Conservation (phyloP, 345 rosid species). For the Heritiera littoralis region DNA sequence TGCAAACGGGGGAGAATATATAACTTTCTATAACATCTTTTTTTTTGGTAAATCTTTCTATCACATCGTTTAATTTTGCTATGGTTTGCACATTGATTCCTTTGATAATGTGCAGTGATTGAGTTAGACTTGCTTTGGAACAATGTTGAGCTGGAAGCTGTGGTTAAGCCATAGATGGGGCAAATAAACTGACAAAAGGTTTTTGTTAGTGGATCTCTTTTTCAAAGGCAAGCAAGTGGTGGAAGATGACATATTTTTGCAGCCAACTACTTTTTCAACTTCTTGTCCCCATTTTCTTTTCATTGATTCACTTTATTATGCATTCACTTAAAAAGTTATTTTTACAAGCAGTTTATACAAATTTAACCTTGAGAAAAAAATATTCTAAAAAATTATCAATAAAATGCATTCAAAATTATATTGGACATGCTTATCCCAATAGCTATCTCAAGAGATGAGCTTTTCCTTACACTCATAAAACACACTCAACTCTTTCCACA, state of each 20-base stretch:
- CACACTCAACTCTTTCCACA: too few relatives aligned
- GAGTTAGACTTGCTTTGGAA: slow-evolving; percentile 9
- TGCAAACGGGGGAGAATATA: neutral
- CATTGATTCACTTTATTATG: neutral
- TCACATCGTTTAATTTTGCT: neutral
- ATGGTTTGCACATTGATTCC: neutral
- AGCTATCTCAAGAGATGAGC: too few relatives aligned
- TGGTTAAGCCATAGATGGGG: neutral
- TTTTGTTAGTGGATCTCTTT: neutral
- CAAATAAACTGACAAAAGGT: neutral
- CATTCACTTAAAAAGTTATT: neutral
- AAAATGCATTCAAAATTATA: too few relatives aligned
- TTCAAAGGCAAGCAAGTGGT: neutral
- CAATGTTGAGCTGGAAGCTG: slow-evolving; percentile 1
- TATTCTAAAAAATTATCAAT: too few relatives aligned
- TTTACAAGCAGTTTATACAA: too few relatives aligned
- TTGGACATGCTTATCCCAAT: too few relatives aligned
- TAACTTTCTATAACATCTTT: neutral
- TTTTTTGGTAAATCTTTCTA: neutral
- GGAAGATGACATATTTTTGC: slow-evolving; percentile 10
- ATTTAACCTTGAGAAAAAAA: too few relatives aligned
- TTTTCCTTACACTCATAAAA: too few relatives aligned
- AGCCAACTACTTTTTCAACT: neutral
- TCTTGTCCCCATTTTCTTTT: neutral
- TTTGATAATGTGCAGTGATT: neutral